Evolutionary conservation across 2,329 filamentous ascomycete species (phyloP), one percentile per base, ranked within the genome.

Genomic region (Huntiella moniliformis): DNA sequence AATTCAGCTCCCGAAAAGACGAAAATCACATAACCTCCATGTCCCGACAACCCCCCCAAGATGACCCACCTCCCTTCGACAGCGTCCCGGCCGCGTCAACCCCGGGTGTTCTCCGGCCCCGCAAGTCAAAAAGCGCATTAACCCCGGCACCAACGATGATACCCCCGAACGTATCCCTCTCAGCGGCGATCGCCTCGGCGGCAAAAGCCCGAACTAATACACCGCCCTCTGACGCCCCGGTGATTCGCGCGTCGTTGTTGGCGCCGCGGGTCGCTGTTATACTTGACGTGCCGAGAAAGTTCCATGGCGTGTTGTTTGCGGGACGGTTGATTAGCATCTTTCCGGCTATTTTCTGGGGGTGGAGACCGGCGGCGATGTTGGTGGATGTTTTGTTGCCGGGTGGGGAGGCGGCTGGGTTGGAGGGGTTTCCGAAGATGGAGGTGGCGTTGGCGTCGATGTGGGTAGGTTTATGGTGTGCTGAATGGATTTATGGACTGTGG

Each of bases 191-290:
- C 15, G 38, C 44, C 15, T 38, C 51, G 4, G 44, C 50, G 2
- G 39, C 50, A 16, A 42, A 45, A 18, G 38, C 42, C 41, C 22
- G 36, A 12, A 34, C 35, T 18, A 28, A 5, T 7, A 28, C 22
- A 28, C 22, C 22, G 2, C 22, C 22, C 1, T 28, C 22, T 8
- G 22, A 34, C 16, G 28, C n/a, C 28, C 28, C 33, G 15, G 44
- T 51, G 3, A 48, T 51, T 11, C 42, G 36, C 31, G 52, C 54
- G 13, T 61, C 71, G 12, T 64, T 78, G 44, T 67, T 85, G 38
- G 81, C 86, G 56, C 82, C 82, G 10, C 80, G 82, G 47, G 75
- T 88, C 47, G 82, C 82, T 51, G 80, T 86, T 54, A 72, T 84
- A 31, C 70, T 88, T 40, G 82, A 82, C 44, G 74, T 91, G 12